Percentiles rank a stretch among this genome's conserved stretches.
phyloP scores from a whole-genome alignment of 2,329 filamentous ascomycete genomes.

The Didymella glomerata region DNA sequence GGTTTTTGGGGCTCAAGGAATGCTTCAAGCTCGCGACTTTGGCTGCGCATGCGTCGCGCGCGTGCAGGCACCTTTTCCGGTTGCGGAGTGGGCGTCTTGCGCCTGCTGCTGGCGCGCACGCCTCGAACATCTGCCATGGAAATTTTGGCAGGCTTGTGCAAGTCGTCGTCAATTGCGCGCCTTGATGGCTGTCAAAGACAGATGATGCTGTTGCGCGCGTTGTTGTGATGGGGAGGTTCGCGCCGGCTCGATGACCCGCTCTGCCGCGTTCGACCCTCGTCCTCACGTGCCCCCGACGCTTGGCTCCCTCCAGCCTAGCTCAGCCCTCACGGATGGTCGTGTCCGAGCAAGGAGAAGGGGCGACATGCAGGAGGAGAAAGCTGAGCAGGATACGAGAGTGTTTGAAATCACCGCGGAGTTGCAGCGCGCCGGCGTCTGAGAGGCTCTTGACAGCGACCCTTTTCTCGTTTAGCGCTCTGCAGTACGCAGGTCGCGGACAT shows the following conservation, averaged over 20 bases:
- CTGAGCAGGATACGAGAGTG: constrained; percentile 21
- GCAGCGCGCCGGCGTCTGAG: constrained; percentile 18
- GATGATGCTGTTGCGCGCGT: constrained; percentile 21
- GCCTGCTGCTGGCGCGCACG: constrained; percentile 46
- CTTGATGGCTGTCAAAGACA: neutral
- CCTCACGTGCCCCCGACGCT: constrained; percentile 27
- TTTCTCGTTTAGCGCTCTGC: constrained; percentile 10
- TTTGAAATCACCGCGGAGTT: constrained; percentile 7
- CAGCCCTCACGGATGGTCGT: neutral
- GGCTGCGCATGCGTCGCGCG: constrained; percentile 50
- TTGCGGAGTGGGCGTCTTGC: constrained; percentile 45
- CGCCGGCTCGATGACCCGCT: constrained; percentile 12
- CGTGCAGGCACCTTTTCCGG: constrained; percentile 33
- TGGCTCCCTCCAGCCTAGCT: constrained; percentile 20
- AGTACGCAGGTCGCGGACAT: constrained; percentile 2
- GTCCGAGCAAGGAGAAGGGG: constrained; percentile 34
- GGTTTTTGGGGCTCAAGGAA: constrained; percentile 29
- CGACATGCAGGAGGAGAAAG: constrained; percentile 19
- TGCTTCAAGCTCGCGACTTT: constrained; percentile 50
- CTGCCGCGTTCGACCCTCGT: constrained; percentile 16
- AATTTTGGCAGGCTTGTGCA: constrained; percentile 3
- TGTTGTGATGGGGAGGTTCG: constrained; percentile 24
- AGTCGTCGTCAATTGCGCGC: constrained; percentile 3
- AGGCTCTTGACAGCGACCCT: constrained; percentile 11
- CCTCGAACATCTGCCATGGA: constrained; percentile 47